Percentiles rank a stretch among this genome's conserved stretches.
These are phyloP conservation scores for Aspergillus fumigatus DNA, from an alignment of 2,329 filamentous ascomycete species.

Conservation along the genomic window DNA sequence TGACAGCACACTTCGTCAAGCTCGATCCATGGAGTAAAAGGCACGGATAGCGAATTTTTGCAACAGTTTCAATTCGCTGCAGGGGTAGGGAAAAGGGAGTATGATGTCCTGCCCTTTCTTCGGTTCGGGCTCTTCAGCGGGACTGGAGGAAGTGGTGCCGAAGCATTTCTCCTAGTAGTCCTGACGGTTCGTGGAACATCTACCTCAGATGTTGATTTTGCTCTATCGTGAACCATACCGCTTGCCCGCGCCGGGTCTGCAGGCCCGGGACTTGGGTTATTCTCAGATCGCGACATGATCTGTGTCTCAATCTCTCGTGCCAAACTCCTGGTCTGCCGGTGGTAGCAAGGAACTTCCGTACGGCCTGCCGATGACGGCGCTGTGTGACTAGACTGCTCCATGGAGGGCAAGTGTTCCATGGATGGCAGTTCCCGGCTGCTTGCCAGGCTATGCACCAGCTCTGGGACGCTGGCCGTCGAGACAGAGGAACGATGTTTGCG, in stretches of 20 bases:
- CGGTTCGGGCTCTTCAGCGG: slow-evolving; percentile 25
- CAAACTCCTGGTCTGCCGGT: slow-evolving; percentile 36
- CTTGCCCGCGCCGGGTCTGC: slow-evolving; percentile 20
- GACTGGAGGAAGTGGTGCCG: slow-evolving; percentile 16
- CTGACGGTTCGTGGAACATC: slow-evolving; percentile 18
- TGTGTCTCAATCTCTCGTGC: slow-evolving; percentile 29
- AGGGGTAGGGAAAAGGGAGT: slow-evolving; percentile 31
- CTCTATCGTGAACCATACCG: slow-evolving; percentile 29
- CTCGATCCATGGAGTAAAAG: not conserved
- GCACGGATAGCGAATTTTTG: not conserved
- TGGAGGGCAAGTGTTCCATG: slow-evolving; percentile 20
- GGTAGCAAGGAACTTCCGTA: slow-evolving; percentile 24
- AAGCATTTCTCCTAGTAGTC: slow-evolving; percentile 16
- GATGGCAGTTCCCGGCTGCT: slow-evolving; percentile 37
- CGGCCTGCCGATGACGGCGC: slow-evolving; percentile 9
- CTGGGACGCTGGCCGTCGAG: slow-evolving; percentile 43
- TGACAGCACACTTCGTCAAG: not conserved
- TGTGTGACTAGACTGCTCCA: slow-evolving; percentile 12
- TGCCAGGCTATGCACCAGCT: slow-evolving; percentile 39
- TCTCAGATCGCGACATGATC: slow-evolving; percentile 24
- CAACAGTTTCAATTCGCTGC: slow-evolving; percentile 8
- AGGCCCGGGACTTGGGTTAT: slow-evolving; percentile 24
- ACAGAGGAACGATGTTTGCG: slow-evolving; percentile 46
- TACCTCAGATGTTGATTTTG: slow-evolving; percentile 34
- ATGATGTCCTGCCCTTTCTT: slow-evolving; percentile 39